Percentiles rank a stretch among this genome's conserved stretches.
Conservation (phyloP, 2,329 filamentous ascomycete genomes). For the Cladosporium sp. region DNA sequence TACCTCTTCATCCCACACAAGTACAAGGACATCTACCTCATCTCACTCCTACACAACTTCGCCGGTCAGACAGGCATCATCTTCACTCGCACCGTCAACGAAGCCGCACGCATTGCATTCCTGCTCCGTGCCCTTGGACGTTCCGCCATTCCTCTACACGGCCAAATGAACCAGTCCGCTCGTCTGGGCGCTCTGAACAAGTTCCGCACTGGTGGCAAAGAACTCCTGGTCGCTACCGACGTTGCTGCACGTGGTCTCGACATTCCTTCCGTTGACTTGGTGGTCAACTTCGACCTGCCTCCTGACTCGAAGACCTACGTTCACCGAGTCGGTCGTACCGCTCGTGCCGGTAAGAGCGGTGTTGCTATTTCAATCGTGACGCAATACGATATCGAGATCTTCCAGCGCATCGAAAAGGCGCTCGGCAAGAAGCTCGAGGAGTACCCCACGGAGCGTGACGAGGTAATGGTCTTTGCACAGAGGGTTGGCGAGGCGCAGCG, state of each 20-base stretch:
- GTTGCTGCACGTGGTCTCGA: conserved; percentile 91
- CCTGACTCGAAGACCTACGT: conserved; percentile 87
- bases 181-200: conserved; percentile 86
- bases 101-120: conserved; percentile 80
- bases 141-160: conserved; percentile 86
- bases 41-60: conserved; percentile 81
- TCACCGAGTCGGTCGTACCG: conserved; percentile 83
- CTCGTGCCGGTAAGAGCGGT: conserved; percentile 79
- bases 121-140: conserved; percentile 81
- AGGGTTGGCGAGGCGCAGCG: conserved; percentile 81
- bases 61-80: conserved; percentile 82
- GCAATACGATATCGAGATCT: conserved; percentile 83
- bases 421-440: conserved; percentile 71
- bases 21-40: conserved; percentile 84
- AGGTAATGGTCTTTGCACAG: conserved; percentile 75
- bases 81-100: conserved; percentile 88
- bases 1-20: conserved; percentile 83
- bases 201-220: conserved; percentile 73
- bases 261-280: conserved; percentile 84
- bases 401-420: conserved; percentile 74
- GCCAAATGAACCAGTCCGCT: conserved; percentile 81
- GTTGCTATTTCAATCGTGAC: conserved; percentile 77
- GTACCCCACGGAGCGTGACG: conserved; percentile 69
- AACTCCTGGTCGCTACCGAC: conserved; percentile 89
- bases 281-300: conserved; percentile 81